These are phyloP conservation scores for Marvania coccoides DNA, from an alignment of 139 green algal genomes.

Conservation along the genomic window DNA sequence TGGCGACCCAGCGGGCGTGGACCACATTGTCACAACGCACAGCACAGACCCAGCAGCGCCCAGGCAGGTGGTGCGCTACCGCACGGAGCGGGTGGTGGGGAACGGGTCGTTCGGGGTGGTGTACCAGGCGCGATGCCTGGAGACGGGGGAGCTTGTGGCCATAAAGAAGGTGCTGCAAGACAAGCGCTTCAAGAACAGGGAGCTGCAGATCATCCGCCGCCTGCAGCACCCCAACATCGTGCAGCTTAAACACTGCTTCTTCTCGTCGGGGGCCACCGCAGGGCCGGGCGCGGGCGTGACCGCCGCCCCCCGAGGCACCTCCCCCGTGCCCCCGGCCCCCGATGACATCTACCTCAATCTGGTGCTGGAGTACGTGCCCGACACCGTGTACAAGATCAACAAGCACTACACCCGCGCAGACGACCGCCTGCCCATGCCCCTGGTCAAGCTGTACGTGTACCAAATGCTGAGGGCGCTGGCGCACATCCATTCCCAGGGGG, in stretches of 20 bases:
- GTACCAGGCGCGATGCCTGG: conserved; percentile 88
- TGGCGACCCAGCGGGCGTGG: conserved; percentile 47
- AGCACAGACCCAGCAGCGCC: conserved; percentile 1
- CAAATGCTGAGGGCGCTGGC: conserved; percentile 77
- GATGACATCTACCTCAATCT: conserved; percentile 95
- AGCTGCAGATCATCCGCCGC: conserved; percentile 98
- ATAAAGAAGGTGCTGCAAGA: conserved; percentile 99
- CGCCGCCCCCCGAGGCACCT: conserved; percentile 3
- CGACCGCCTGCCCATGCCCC: conserved; percentile 86
- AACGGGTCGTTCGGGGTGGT: conserved; percentile 98
- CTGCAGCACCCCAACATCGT: conserved; percentile 97
- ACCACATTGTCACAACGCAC: conserved; percentile 43
- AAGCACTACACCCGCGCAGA: conserved; percentile 94
- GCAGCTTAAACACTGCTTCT: conserved; percentile 96
- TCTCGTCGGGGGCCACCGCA: conserved; percentile 37
- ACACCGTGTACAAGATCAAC: conserved; percentile 95
- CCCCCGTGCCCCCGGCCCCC: background rate
- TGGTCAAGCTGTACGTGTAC: conserved; percentile 96
- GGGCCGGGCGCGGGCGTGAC: background rate
- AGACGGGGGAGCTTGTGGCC: conserved; percentile 92
- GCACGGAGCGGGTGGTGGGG: conserved; percentile 86
- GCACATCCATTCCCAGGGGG: conserved; percentile 72
- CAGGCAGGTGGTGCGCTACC: conserved; percentile 74
- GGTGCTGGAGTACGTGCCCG: conserved; percentile 97
- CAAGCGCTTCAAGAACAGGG: conserved; percentile 99